Percentiles rank a stretch among this genome's conserved stretches.
phyloP scores from a whole-genome alignment of 768 basidiomycete genomes.

The Porphyrellus cyaneotinctus region DNA sequence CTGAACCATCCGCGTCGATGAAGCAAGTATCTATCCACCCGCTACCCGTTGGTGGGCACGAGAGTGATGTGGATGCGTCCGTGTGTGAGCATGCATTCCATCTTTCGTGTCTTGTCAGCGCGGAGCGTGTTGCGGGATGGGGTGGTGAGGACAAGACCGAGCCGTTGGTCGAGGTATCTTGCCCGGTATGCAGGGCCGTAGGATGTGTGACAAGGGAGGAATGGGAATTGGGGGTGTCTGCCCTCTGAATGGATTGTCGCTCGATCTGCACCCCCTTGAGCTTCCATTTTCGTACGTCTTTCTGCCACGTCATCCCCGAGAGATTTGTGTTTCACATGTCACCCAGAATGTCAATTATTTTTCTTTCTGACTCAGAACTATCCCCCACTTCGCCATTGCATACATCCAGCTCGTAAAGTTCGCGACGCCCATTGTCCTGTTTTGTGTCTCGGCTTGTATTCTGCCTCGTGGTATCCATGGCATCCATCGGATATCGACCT shows the following conservation, averaged over 20 bases:
- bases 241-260: slow-evolving; percentile 20
- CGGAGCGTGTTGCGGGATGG: slow-evolving; percentile 60
- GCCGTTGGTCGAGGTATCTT: slow-evolving; percentile 59
- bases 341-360: neutral
- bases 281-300: slow-evolving; percentile 2
- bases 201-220: slow-evolving; percentile 57
- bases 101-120: slow-evolving; percentile 64
- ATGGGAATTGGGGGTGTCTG: slow-evolving; percentile 50
- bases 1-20: slow-evolving; percentile 24
- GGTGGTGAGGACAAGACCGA: slow-evolving; percentile 45
- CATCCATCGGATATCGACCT: slow-evolving; percentile 10
- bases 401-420: neutral
- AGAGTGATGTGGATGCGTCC: slow-evolving; percentile 12
- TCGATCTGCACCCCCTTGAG: neutral
- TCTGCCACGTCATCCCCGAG: neutral
- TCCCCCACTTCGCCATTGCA: neutral
- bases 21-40: slow-evolving; percentile 26
- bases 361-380: neutral
- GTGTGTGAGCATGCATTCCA: slow-evolving; percentile 71
- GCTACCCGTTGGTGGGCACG: slow-evolving; percentile 13
- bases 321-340: neutral
- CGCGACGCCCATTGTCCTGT: neutral
- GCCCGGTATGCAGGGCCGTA: slow-evolving; percentile 65
- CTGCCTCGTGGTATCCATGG: slow-evolving; percentile 15
- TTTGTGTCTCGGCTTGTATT: neutral